These are phyloP conservation scores for Lactarius evosmus DNA, from an alignment of 768 basidiomycete genomes.

Conservation along the genomic window DNA sequence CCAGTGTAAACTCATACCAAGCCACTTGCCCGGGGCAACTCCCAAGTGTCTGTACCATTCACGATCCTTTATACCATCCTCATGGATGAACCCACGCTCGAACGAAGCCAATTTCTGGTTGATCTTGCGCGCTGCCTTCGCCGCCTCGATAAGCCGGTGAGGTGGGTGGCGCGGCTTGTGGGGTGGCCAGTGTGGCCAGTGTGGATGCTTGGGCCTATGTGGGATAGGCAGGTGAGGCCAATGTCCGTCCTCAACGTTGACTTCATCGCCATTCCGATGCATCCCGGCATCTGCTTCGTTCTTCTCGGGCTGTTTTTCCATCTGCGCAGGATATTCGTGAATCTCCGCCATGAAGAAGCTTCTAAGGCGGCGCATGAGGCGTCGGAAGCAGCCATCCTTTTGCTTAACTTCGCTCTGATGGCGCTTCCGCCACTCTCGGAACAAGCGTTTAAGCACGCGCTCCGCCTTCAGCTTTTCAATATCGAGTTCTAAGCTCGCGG, in stretches of 20 bases:
- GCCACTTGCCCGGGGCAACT: constrained; percentile 85
- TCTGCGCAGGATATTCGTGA: background rate
- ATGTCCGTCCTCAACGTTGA: background rate
- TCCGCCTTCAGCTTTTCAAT: constrained; percentile 24
- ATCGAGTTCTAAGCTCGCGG: constrained; percentile 26
- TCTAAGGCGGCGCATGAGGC: constrained; percentile 8
- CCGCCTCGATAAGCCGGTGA: constrained; percentile 52
- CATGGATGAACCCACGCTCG: constrained; percentile 77
- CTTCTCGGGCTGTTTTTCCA: background rate
- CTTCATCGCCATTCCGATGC: background rate
- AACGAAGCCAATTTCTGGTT: constrained; percentile 70
- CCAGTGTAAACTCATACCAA: constrained; percentile 47
- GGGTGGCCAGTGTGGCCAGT: constrained; percentile 17
- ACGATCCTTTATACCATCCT: constrained; percentile 71
- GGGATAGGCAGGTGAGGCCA: constrained; percentile 17
- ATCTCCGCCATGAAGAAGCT: background rate
- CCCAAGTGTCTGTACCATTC: constrained; percentile 87
- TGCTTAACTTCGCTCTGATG: background rate
- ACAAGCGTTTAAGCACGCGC: constrained; percentile 7
- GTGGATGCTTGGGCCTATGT: constrained; percentile 13
- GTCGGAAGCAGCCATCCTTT: background rate
- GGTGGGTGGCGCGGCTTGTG: constrained; percentile 27
- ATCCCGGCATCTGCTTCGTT: background rate
- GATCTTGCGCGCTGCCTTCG: constrained; percentile 51
- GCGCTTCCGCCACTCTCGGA: constrained; percentile 13